Base-by-base conservation (phyloP, 1,139 yeast species). In the Cylindricascospora bacillispora region DNA sequence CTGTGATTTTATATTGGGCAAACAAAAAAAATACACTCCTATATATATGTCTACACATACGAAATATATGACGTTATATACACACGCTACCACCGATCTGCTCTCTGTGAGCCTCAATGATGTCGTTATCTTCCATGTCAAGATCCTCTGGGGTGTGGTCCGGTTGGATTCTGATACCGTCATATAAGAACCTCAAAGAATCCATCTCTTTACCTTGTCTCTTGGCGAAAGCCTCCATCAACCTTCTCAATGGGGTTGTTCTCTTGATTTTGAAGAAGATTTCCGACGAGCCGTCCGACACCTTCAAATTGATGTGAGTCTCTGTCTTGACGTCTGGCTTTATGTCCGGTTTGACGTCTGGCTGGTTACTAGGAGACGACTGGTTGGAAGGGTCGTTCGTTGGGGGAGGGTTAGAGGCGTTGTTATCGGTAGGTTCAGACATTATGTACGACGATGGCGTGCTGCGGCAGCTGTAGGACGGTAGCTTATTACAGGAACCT, bases 141-240 rank as follows among this genome's bases (percentile, higher is more conserved):
- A 89, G 67, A 41, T 75, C 80, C 28, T 79, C 93, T 6, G 99
- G 97, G 2, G 98, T 89, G 47, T 82, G 85, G 37, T 77, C 85
- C 11, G 89, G 81, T 37, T 71, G 69, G 39, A 92, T 76, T 52
- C 98, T 74, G 45, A 83, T 79, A 38, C 99, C 99, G 47, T 92
- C 98, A 51, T 79, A 78, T 51, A 89, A 65, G 57, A 92, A 92
- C 56, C 97, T 73, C 54, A 92, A 65, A 27, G 89, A 73, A 47
- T 70, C 73, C 55, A 78, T 62, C 42, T 79, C 75, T 56, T 86
- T 89, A 30, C 98, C 97, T 54, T 89, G 95, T 64, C 98, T 80
- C 62, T 86, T 86, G 57, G 97, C 92, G 57, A 86, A 92, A 5
- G 97, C 95, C 52, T 89, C 97, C 86, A 92, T 89, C 46, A 92